phyloP scores from a whole-genome alignment of 2,329 filamentous ascomycete genomes.

The Pseudogymnoascus sp. region DNA sequence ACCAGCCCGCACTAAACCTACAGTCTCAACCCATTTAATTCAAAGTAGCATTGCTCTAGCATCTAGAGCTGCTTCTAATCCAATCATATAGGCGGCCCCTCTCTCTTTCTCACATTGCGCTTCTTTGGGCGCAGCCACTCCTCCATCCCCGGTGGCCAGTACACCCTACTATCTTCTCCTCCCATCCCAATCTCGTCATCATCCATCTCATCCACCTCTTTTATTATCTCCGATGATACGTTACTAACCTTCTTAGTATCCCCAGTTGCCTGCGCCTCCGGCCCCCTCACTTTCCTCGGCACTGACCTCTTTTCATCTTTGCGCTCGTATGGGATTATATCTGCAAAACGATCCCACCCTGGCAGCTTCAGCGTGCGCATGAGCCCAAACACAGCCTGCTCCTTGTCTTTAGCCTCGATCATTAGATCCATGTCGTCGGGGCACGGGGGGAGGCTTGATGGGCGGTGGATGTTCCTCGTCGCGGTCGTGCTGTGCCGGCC shows the following conservation, averaged over 20 bases:
- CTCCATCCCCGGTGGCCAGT: conserved; percentile 86
- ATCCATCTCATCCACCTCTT: conserved; percentile 32
- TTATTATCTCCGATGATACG: conserved; percentile 19
- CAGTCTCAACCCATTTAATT: not conserved
- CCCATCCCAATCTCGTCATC: conserved; percentile 77
- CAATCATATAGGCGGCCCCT: not conserved
- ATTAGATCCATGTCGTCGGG: conserved; percentile 84
- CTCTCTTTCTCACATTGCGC: conserved; percentile 50
- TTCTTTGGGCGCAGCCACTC: conserved; percentile 84
- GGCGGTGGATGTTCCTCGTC: conserved; percentile 77
- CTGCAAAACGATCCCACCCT: conserved; percentile 67
- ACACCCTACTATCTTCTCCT: conserved; percentile 72
- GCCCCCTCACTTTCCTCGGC: conserved; percentile 40
- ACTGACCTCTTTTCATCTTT: conserved; percentile 63
- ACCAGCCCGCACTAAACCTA: not conserved
- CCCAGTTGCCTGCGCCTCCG: conserved; percentile 31
- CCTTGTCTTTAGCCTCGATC: conserved; percentile 98
- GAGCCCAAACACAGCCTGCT: conserved; percentile 90
- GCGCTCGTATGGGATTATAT: conserved; percentile 70
- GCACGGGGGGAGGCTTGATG: conserved; percentile 75
- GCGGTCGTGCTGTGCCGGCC: conserved; percentile 71
- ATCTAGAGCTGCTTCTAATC: not conserved
- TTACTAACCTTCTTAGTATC: conserved; percentile 25
- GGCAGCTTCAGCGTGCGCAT: conserved; percentile 85
- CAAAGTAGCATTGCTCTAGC: not conserved